Evolutionary conservation across 176 grass and related monocot species (phyloP), one percentile per base, ranked within the genome.

Genomic region (Poa annua): DNA sequence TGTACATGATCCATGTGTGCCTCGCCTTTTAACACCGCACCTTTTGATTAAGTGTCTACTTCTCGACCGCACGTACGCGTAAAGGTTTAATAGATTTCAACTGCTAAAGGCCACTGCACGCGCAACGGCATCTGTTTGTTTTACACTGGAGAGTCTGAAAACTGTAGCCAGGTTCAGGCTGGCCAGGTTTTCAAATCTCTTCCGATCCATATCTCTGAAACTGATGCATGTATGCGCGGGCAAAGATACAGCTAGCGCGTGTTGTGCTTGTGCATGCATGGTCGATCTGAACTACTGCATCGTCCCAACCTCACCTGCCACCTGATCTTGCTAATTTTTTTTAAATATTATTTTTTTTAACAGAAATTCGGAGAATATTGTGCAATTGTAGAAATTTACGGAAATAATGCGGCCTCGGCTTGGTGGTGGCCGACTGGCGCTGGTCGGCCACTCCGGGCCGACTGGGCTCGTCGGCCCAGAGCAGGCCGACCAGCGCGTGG

Each of bases 121-220:
- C 38, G 32, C 66, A 66, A 80, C 81, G 39, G 69, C 67, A 85
- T 88, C 81, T 84, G 68, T 17, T 80, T 88, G 81, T 13, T 84
- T 85, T 88, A 88, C 66, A 84, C 78, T 59, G 71, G 10, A 15
- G 29, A 53, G 45, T 74, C 61, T 66, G 61, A 32, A 67, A 71
- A 34, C 70, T 57, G 21, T 53, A 42, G 55, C 9, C 66, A 26
- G 48, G 3, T 14, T 13, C 29, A 29, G 29, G 29, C 29, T 29
- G 29, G 55, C 9, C 66, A 26, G 48, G 3, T 14, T 13, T 22
- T 4, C 2, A 11, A 45, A 45, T 45, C 11, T 52, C 15, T 15
- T 2, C 22, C 66, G 0, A 36, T 6, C 21, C 1, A 60, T 24
- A 60, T 24, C 5, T 71, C 66, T 21, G 10, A 24, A 70, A 44